Evolutionary conservation across 164 flowering plant species (phyloP).

Genomic region (Magnolia officinalis): DNA sequence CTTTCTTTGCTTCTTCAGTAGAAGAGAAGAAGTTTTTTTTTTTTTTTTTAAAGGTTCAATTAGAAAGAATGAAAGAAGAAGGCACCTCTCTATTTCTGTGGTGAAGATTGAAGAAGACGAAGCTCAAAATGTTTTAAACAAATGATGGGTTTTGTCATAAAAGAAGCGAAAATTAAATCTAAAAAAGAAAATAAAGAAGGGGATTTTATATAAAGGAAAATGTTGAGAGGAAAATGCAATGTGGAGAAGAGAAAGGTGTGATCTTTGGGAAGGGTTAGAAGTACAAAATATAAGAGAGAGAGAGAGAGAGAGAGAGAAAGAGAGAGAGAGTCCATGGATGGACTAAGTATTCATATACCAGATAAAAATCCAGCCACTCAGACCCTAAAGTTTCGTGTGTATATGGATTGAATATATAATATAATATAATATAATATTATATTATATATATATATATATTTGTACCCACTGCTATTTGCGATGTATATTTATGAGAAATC

Average conservation of each 20-base stretch:
- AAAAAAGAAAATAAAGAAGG: slow-evolving; percentile 3
- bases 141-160: background rate
- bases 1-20: background rate
- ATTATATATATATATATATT: too few species aligned
- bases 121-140: background rate
- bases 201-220: slow-evolving; percentile 10
- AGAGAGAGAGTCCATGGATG: slow-evolving; percentile 12
- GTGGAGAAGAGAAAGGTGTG: slow-evolving; percentile 23
- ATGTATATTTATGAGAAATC: too few species aligned
- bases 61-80: background rate
- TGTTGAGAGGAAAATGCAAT: slow-evolving; percentile 20
- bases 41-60: too few species aligned
- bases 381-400: too few species aligned
- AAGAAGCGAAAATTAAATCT: slow-evolving; percentile 15
- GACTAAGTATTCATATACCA: too few species aligned
- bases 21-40: slow-evolving; percentile 4
- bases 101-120: background rate
- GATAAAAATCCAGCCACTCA: too few species aligned
- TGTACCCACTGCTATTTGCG: too few species aligned
- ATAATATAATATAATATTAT: too few species aligned
- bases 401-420: too few species aligned
- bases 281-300: slow-evolving; percentile 42
- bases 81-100: background rate
- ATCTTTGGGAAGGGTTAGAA: slow-evolving; percentile 14
- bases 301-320: slow-evolving; percentile 30